Conservation (phyloP, 1,139 yeast species). For the Wickerhamomyces sp. region DNA sequence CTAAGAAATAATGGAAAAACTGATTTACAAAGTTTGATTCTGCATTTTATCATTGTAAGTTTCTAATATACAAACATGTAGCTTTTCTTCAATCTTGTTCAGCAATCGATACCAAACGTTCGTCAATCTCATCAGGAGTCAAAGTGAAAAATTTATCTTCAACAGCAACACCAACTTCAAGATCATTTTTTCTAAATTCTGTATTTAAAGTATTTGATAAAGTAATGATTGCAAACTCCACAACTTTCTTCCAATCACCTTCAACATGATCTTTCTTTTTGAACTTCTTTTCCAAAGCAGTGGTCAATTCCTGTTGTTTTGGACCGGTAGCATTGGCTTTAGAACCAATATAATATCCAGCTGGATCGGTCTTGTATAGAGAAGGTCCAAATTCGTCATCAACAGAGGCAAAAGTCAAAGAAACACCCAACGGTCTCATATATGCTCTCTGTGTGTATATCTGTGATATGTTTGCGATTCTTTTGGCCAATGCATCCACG, state of each 20-base stretch:
- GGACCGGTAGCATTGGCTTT: slow-evolving; percentile 96
- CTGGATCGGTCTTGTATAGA: slow-evolving; percentile 92
- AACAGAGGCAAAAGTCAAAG: slow-evolving; percentile 79
- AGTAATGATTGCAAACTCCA: slow-evolving; percentile 83
- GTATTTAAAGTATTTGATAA: slow-evolving; percentile 84
- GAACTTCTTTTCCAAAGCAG: slow-evolving; percentile 85
- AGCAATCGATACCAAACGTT: slow-evolving; percentile 87
- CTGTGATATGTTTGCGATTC: slow-evolving; percentile 94
- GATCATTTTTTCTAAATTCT: slow-evolving; percentile 88
- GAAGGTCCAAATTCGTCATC: slow-evolving; percentile 92
- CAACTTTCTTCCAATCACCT: slow-evolving; percentile 87
- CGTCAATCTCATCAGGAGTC: slow-evolving; percentile 85
- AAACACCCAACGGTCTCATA: slow-evolving; percentile 96
- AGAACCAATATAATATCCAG: slow-evolving; percentile 90
- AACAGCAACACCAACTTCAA: slow-evolving; percentile 89
- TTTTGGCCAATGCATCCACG: slow-evolving; percentile 84
- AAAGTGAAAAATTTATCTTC: slow-evolving; percentile 65
- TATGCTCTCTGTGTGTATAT: slow-evolving; percentile 98
- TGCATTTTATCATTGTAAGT: neutral
- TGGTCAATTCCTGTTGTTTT: slow-evolving; percentile 92
- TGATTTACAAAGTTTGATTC: no score
- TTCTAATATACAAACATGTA: neutral
- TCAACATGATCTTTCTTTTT: slow-evolving; percentile 69
- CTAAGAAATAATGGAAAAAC: no score
- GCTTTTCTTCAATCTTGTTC: slow-evolving; percentile 70